phyloP scores from a whole-genome alignment of 1,284 basidiomycete genomes.

The Fomitopsis betulina region DNA sequence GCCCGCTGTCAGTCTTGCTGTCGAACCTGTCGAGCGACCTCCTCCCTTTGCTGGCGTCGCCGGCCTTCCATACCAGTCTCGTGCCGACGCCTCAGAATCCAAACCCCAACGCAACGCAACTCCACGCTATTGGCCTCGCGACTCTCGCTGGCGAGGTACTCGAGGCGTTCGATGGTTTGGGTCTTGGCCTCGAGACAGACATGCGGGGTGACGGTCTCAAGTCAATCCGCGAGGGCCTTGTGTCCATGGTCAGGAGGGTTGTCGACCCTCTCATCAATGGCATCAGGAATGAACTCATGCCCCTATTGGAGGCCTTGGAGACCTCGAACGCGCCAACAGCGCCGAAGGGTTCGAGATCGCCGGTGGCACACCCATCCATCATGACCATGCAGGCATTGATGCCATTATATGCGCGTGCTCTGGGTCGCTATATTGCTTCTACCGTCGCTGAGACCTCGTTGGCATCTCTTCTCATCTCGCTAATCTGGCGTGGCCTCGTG shows the following conservation, averaged over 20 bases:
- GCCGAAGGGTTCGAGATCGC: conserved; percentile 29
- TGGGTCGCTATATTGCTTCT: conserved; percentile 53
- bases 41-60: conserved; percentile 59
- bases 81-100: conserved; percentile 47
- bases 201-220: conserved; percentile 60
- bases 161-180: conserved; percentile 60
- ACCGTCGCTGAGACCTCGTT: conserved; percentile 51
- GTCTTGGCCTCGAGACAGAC: conserved; percentile 57
- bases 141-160: conserved; percentile 69
- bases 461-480: conserved; percentile 64
- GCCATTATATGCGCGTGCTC: conserved; percentile 54
- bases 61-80: conserved; percentile 50
- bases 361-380: conserved; percentile 54
- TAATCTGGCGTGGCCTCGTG: conserved; percentile 69
- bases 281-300: conserved; percentile 57
- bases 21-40: conserved; percentile 65
- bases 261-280: conserved; percentile 56
- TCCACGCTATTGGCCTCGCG: conserved; percentile 63
- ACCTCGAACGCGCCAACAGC: conserved; percentile 19
- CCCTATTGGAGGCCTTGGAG: conserved; percentile 60
- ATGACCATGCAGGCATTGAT: conserved; percentile 48
- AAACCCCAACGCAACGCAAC: conserved; percentile 59
- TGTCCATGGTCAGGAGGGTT: conserved; percentile 61
- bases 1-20: conserved; percentile 69
- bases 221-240: conserved; percentile 58